Conservation (phyloP, 2,329 filamentous ascomycete species). For the Diaporthe destruens region DNA sequence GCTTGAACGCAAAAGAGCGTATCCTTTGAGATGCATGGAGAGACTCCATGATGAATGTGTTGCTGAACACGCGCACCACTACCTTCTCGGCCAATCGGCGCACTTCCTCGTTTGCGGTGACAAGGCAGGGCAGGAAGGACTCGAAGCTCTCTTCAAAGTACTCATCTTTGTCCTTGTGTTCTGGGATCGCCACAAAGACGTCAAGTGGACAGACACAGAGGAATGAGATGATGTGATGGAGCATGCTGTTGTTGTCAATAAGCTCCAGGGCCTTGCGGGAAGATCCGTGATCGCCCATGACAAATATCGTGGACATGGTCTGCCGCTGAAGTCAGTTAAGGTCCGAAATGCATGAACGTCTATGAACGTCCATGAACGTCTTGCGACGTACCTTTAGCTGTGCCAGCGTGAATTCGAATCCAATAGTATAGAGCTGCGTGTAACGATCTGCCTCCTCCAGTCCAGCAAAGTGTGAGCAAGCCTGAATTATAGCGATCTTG, state of each 20-base stretch:
- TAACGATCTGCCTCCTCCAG: conserved; percentile 63
- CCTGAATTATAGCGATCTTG: conserved; percentile 73
- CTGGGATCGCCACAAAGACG: conserved; percentile 58
- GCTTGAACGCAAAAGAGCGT: conserved; percentile 54
- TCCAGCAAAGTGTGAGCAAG: conserved; percentile 72
- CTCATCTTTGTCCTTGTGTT: conserved; percentile 50
- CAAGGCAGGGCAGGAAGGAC: conserved; percentile 66
- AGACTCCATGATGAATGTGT: conserved; percentile 52
- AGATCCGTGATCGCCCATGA: conserved; percentile 54
- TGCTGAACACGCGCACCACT: conserved; percentile 61
- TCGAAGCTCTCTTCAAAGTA: conserved; percentile 63
- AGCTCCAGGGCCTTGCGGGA: conserved; percentile 57
- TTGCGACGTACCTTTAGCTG: conserved; percentile 65
- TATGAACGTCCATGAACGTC: background rate
- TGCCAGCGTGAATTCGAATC: conserved; percentile 67
- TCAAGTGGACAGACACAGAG: conserved; percentile 66
- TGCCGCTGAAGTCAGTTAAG: conserved; percentile 42
- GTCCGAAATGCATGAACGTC: background rate
- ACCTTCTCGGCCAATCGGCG: conserved; percentile 62
- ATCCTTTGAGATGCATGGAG: conserved; percentile 54
- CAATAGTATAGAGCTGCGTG: conserved; percentile 66
- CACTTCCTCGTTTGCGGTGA: conserved; percentile 64
- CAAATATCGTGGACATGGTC: conserved; percentile 55
- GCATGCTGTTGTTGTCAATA: conserved; percentile 56
- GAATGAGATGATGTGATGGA: conserved; percentile 68